These are phyloP conservation scores for Emergomyces africanus DNA, from an alignment of 2,329 filamentous ascomycete genomes.

Conservation along the genomic window DNA sequence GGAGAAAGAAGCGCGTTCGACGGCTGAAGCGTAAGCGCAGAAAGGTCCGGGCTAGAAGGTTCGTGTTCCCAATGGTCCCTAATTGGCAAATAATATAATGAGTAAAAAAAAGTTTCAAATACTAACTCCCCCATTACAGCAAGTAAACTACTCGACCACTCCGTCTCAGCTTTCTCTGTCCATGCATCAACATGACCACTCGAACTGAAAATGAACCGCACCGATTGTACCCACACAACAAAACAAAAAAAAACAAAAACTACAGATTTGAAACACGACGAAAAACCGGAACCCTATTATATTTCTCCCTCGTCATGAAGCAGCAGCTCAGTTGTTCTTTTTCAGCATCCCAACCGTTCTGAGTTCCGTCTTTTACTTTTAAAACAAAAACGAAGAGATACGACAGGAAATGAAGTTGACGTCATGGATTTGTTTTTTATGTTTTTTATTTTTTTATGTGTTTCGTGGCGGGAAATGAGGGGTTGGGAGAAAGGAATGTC, in stretches of 20 bases:
- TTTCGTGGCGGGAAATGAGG: conserved; percentile 20
- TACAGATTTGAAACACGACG: background rate
- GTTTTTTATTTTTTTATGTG: conserved; percentile 10
- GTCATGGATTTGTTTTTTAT: conserved; percentile 18
- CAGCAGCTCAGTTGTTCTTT: background rate
- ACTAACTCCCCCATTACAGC: conserved; percentile 34
- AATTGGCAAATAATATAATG: too few species aligned
- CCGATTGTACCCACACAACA: background rate
- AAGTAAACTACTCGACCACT: conserved; percentile 54
- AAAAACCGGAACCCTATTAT: background rate
- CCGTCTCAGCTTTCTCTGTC: conserved; percentile 36
- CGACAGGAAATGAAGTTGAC: background rate
- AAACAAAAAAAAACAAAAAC: too few species aligned
- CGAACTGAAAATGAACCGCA: background rate
- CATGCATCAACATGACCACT: background rate
- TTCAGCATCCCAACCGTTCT: background rate
- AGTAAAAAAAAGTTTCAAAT: background rate
- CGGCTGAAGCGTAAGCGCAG: conserved; percentile 99
- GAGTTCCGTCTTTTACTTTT: background rate
- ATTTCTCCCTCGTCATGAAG: background rate
- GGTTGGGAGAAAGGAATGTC: background rate
- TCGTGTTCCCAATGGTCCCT: too few species aligned
- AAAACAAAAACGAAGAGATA: background rate
- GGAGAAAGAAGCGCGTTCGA: conserved; percentile 99
- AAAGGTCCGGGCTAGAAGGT: conserved; percentile 99